These are phyloP conservation scores for Calonectria pseudoreteaudii DNA, from an alignment of 2,329 filamentous ascomycete species.

Conservation along the genomic window DNA sequence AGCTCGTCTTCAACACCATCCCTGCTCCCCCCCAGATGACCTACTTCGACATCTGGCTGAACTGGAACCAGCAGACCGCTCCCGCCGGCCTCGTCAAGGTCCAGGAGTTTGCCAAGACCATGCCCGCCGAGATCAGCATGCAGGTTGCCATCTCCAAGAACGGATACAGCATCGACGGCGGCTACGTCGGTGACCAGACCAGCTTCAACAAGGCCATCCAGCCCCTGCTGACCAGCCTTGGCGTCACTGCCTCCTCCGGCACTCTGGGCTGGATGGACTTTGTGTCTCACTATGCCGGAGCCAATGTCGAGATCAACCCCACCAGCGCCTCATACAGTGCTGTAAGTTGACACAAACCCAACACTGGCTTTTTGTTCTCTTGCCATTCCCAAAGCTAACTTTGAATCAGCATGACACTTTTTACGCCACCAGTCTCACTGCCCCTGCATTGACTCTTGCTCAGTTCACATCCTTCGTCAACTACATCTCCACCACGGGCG, in stretches of 20 bases:
- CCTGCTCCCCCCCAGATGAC: slow-evolving; percentile 33
- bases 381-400: neutral
- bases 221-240: slow-evolving; percentile 33
- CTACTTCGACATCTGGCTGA: slow-evolving; percentile 36
- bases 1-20: slow-evolving; percentile 46
- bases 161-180: slow-evolving; percentile 40
- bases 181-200: slow-evolving; percentile 37
- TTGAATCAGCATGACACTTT: slow-evolving; percentile 43
- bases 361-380: too few relatives aligned
- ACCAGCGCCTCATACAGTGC: slow-evolving; percentile 38
- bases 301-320: slow-evolving; percentile 33
- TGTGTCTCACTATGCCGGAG: slow-evolving; percentile 39
- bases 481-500: slow-evolving; percentile 36
- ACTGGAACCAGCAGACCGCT: slow-evolving; percentile 36
- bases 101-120: slow-evolving; percentile 44
- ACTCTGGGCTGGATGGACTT: slow-evolving; percentile 43
- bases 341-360: slow-evolving; percentile 26
- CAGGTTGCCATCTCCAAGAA: slow-evolving; percentile 36
- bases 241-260: slow-evolving; percentile 4
- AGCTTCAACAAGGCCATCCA: slow-evolving; percentile 32
- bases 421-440: slow-evolving; percentile 46
- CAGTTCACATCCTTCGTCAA: slow-evolving; percentile 43
- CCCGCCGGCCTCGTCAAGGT: slow-evolving; percentile 37
- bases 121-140: slow-evolving; percentile 45
- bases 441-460: slow-evolving; percentile 31